A percentile compares a stretch with the other conserved stretches of the same genome.
Conservation (phyloP, 176 grass and related monocot genomes). For the Secale cereale region DNA sequence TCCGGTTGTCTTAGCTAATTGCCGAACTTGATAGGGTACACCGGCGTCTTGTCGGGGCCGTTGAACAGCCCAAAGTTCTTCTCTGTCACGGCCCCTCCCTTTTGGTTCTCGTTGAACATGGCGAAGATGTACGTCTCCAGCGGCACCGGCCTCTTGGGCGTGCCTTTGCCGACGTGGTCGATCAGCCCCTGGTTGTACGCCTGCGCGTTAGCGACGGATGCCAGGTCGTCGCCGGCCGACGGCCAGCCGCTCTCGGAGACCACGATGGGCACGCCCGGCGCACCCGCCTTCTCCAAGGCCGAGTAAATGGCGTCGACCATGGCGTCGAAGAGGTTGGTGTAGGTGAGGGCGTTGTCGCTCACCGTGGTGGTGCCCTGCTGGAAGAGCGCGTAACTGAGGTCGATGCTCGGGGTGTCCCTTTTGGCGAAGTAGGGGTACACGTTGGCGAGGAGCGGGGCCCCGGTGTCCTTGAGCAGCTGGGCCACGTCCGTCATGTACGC, state of each 20-base stretch:
- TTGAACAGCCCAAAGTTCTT: constrained; percentile 47
- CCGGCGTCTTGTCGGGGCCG: constrained; percentile 12
- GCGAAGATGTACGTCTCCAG: constrained; percentile 36
- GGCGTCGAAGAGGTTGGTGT: constrained; percentile 52
- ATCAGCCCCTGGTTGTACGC: constrained; percentile 47
- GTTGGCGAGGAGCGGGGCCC: constrained; percentile 31
- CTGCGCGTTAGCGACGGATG: constrained; percentile 43
- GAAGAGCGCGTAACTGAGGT: constrained; percentile 24
- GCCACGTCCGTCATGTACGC: background rate
- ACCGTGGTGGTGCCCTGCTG: background rate
- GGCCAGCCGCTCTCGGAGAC: constrained; percentile 93
- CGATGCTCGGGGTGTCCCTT: background rate
- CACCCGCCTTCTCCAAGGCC: constrained; percentile 64
- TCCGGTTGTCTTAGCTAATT: background rate
- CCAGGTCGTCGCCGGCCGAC: constrained; percentile 54
- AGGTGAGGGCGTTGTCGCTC: background rate
- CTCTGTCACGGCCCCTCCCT: constrained; percentile 5
- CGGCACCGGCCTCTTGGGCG: background rate
- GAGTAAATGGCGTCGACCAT: constrained; percentile 31
- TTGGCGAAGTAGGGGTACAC: constrained; percentile 48
- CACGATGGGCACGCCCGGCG: constrained; percentile 36
- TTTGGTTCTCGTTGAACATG: constrained; percentile 54
- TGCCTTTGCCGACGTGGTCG: constrained; percentile 22
- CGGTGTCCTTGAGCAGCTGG: constrained; percentile 8
- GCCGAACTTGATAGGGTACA: constrained; percentile 2